Conservation (phyloP, 2,329 filamentous ascomycete genomes). For the Pochonia chlamydosporia region DNA sequence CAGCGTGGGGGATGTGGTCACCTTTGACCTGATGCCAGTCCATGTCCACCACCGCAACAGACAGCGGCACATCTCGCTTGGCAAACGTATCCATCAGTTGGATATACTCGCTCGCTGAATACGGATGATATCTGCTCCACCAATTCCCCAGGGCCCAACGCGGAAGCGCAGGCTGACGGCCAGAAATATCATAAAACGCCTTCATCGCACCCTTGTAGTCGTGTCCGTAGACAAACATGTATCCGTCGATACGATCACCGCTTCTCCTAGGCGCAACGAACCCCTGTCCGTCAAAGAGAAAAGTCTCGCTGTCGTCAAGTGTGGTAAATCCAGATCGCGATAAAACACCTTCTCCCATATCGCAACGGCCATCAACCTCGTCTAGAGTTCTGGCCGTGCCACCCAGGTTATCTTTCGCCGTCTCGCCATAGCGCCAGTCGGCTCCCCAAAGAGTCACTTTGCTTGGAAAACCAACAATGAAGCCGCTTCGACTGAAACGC, state of each 20-base stretch:
- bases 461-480: conserved; percentile 38
- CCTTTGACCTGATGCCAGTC: conserved; percentile 56
- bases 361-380: conserved; percentile 41
- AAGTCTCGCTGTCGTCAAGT: conserved; percentile 48
- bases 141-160: conserved; percentile 58
- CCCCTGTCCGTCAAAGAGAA: conserved; percentile 49
- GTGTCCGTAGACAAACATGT: conserved; percentile 53
- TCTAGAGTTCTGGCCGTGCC: conserved; percentile 52
- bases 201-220: conserved; percentile 49
- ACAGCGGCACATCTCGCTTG: conserved; percentile 45
- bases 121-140: conserved; percentile 59
- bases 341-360: conserved; percentile 44
- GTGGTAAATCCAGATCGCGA: conserved; percentile 43
- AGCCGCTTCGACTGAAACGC: conserved; percentile 44
- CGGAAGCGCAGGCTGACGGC: conserved; percentile 48
- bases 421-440: conserved; percentile 44
- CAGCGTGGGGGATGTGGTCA: conserved; percentile 35
- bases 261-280: conserved; percentile 43
- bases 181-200: conserved; percentile 49
- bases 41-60: conserved; percentile 59
- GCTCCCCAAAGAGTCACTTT: conserved; percentile 18
- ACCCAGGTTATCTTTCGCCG: conserved; percentile 29
- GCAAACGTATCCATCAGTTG: conserved; percentile 51
- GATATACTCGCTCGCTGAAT: conserved; percentile 49
- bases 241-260: conserved; percentile 46